phyloP scores from a whole-genome alignment of 768 basidiomycete genomes.

The Kwoniella dejecticola region DNA sequence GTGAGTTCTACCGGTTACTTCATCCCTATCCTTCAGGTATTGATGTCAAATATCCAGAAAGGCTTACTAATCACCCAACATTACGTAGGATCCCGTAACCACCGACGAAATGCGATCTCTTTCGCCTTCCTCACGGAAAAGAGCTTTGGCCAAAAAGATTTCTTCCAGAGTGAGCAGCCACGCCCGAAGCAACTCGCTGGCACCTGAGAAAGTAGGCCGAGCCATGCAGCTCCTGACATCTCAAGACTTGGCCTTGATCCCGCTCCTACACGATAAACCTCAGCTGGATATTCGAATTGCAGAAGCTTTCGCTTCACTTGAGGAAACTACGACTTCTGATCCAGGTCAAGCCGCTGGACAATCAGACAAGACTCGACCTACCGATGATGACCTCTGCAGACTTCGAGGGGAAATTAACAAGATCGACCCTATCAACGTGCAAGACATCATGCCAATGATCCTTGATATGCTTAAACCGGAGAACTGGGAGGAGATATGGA shows the following conservation, averaged over 20 bases:
- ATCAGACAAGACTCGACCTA: neutral
- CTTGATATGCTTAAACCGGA: slow-evolving; percentile 8
- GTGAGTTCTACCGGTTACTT: slow-evolving; percentile 7
- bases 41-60: no score
- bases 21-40: no score
- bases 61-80: no score
- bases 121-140: slow-evolving; percentile 23
- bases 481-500: slow-evolving; percentile 13
- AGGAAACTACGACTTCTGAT: neutral
- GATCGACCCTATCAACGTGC: slow-evolving; percentile 33
- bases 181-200: slow-evolving; percentile 2
- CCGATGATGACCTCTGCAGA: neutral
- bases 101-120: slow-evolving; percentile 36
- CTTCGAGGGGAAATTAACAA: slow-evolving; percentile 21
- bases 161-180: slow-evolving; percentile 9
- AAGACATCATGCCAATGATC: slow-evolving; percentile 24
- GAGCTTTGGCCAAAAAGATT: slow-evolving; percentile 19
- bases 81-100: slow-evolving; percentile 16
- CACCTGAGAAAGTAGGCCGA: neutral
- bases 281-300: slow-evolving; percentile 25
- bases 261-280: slow-evolving; percentile 25
- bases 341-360: no score
- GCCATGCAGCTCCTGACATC: slow-evolving; percentile 23
- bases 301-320: slow-evolving; percentile 16
- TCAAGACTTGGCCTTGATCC: slow-evolving; percentile 31